Evolutionary conservation across 2,329 filamentous ascomycete species (phyloP).

Genomic region (Hypoxylon sp.): DNA sequence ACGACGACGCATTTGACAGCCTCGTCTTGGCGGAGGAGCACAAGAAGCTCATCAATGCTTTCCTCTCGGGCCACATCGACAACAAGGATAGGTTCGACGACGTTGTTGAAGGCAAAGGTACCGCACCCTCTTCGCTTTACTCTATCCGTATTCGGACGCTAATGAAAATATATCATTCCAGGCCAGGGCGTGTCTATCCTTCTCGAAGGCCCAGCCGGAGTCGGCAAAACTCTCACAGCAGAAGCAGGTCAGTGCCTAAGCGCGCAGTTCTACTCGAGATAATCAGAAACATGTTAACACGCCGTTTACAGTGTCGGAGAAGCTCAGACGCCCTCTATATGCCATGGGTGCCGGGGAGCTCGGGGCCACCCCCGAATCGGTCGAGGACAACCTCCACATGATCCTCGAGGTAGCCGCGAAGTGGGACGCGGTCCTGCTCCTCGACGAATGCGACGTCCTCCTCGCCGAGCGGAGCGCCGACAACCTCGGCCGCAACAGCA

Average conservation of each 20-base stretch:
- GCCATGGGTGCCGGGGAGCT: constrained; percentile 51
- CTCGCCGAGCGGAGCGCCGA: constrained; percentile 53
- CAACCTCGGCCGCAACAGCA: constrained; percentile 42
- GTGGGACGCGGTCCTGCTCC: constrained; percentile 55
- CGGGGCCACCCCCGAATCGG: constrained; percentile 44
- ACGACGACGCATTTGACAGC: constrained; percentile 43
- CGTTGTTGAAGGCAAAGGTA: constrained; percentile 41
- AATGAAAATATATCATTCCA: not conserved
- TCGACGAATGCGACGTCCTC: constrained; percentile 52
- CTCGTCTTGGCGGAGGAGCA: constrained; percentile 29
- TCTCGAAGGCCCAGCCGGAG: constrained; percentile 36
- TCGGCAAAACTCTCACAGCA: constrained; percentile 50
- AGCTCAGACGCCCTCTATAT: constrained; percentile 52
- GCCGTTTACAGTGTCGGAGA: constrained; percentile 51
- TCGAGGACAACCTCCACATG: constrained; percentile 44
- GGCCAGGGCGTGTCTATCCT: constrained; percentile 39
- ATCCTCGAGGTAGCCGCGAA: constrained; percentile 58
- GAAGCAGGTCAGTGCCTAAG: constrained; percentile 44
- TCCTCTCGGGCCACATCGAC: constrained; percentile 59
- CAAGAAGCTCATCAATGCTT: constrained; percentile 56
- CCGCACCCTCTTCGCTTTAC: not conserved
- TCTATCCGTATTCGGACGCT: not conserved
- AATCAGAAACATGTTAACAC: not conserved
- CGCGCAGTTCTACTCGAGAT: not conserved
- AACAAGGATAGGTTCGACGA: constrained; percentile 56